phyloP scores from a whole-genome alignment of 352 stramenopile species.

The Pythium sukuiense region DNA sequence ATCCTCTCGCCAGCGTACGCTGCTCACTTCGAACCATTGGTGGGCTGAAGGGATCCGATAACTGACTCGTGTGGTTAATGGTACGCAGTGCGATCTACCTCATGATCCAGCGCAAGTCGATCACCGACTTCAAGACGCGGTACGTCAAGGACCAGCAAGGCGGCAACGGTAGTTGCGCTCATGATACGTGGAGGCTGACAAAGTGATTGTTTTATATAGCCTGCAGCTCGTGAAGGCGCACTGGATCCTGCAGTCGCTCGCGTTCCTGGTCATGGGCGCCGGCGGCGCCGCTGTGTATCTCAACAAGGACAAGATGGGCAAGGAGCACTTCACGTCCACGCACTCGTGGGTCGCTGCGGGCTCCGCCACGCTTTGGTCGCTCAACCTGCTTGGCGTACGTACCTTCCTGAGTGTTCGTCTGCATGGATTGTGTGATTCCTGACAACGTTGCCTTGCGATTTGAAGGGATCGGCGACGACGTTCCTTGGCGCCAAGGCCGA shows the following conservation, averaged over 20 bases:
- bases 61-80: background rate
- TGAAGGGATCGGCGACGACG: conserved; percentile 47
- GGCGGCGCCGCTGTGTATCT: conserved; percentile 49
- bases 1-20: conserved; percentile 56
- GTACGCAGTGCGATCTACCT: conserved; percentile 45
- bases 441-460: background rate
- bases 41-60: background rate
- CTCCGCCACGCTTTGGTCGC: conserved; percentile 42
- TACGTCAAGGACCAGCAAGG: conserved; percentile 9
- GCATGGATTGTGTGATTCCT: background rate
- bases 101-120: conserved; percentile 58
- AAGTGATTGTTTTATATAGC: conserved; percentile 4
- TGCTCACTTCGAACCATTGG: background rate
- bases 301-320: conserved; percentile 59
- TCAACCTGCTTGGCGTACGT: conserved; percentile 63
- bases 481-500: conserved; percentile 62
- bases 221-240: conserved; percentile 40
- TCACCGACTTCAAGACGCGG: conserved; percentile 46
- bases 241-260: conserved; percentile 47
- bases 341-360: conserved; percentile 66
- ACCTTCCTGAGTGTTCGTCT: background rate
- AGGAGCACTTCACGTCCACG: conserved; percentile 67
- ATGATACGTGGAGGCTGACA: conserved; percentile 7
- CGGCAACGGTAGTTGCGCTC: too few relatives aligned
- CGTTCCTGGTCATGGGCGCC: conserved; percentile 42